Base-by-base conservation (phyloP, 495 filamentous ascomycete species). In the Annulohypoxylon moriforme region DNA sequence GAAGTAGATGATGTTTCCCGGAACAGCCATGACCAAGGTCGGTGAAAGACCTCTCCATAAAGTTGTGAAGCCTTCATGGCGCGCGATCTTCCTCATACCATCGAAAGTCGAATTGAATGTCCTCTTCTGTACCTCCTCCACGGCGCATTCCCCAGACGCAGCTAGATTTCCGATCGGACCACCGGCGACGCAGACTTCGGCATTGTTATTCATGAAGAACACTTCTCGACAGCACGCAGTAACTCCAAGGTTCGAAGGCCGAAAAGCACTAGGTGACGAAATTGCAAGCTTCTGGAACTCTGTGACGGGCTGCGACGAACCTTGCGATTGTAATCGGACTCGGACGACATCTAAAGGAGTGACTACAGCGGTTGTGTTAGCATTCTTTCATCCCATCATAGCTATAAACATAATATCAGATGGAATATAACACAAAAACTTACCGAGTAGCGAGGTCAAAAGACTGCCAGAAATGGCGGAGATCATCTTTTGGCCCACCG, bases 261-360 rank as follows among this genome's bases (percentile, higher is more conserved):
- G 89, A 78, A 94, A 90, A 52, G 87, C 81, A 42, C 82, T 81
- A 8, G 82, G 80, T 10, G 81, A 84, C 67, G 88, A 80, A 56
- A 82, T 52, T 22, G 77, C 75, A 49, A 83, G 75, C 52, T 75
- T 78, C 36, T 77, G 74, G 77, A 86, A 80, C 75, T 85, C 75
- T 60, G 76, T 58, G 25, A 56, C 56, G 66, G 69, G 86, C 61
- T 68, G 85, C 84, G 84, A 76, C 27, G 82, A 58, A 69, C 76
- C 69, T 66, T 98, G 94, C 0, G 96, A 94, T 81, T 99, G 96
- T 63, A 97, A 85, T 52, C 96, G 93, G 42, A 99, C 94, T 10
- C 96, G 93, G 57, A 99, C 96, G 49, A 99, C 96, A 78, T 99
- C 96, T 22, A 99, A 89, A 64, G 96, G 96, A 14, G 96, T 99